Evolutionary conservation across 2,329 filamentous ascomycete species (phyloP), one percentile per base, ranked within the genome.

Genomic region (Ploettnerulaceae sp.): DNA sequence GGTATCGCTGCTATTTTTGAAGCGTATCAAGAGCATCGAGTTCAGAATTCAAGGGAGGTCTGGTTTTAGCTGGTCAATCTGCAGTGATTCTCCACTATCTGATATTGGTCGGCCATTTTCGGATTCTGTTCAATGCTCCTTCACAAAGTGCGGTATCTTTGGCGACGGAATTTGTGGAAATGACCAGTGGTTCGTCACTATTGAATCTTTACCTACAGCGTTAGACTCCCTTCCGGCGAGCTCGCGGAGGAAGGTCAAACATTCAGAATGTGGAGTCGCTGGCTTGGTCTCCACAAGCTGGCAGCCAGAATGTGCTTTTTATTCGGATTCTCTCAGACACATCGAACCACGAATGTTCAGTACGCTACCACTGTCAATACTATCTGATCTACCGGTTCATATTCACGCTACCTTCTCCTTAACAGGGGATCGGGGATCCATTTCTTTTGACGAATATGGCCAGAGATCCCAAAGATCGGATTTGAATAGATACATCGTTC

Each of bases 371-470:
- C 28, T 61, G n/a, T 42, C 53, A 5, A 41, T 55, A 8, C 12
- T 7, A 7, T 62, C 58, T 0, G 34, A 55, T 29, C 52, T 64
- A 0, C 61, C 61, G 2, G 52, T 64, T 2, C 53, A 60, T 17
- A 34, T 63, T n/a, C 59, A 64, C 34, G 61, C 56, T 20, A 61
- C 56, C n/a, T 64, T 64, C 34, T 50, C 41, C 9, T 53, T 64
- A 7, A 58, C 59, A 11, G 61, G 61, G 5, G 62, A 64, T 29
- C 52, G 62, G 9, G 52, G 51, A 24, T 57, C 57, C 3, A 49
- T 64, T 7, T 31, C 46, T 3, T 32, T 57, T 7, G 54, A 57
- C 12, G 54, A 56, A 5, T 22, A 47, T 33, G 43, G 48, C 7
- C 31, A 39, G 7, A 29, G 50, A 14, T 46, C 57, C 15, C 17